phyloP scores from a whole-genome alignment of 352 stramenopile genomes.

The Phytophthora quininea region DNA sequence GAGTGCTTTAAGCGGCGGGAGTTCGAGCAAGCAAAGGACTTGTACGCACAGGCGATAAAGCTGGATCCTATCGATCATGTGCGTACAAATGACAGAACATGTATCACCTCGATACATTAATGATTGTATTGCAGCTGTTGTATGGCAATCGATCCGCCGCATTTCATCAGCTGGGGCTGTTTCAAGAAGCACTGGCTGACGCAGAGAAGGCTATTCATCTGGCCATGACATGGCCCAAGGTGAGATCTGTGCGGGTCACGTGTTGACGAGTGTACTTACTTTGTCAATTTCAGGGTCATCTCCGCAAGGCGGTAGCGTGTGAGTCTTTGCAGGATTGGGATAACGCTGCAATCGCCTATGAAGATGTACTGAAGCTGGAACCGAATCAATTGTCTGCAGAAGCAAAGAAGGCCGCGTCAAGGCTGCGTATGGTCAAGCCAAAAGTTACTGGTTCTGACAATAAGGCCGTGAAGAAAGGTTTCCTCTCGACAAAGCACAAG shows the following conservation, averaged over 20 bases:
- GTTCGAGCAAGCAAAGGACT: conserved; percentile 46
- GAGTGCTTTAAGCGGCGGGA: conserved; percentile 60
- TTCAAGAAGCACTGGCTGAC: conserved; percentile 78
- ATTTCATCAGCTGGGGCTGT: conserved; percentile 73
- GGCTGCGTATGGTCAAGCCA: conserved; percentile 40
- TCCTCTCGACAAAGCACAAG: conserved; percentile 42
- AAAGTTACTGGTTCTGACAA: conserved; percentile 17
- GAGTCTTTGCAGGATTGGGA: conserved; percentile 58
- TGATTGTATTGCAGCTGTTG: conserved; percentile 44
- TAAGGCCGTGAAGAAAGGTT: conserved; percentile 48
- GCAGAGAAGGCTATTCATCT: conserved; percentile 81
- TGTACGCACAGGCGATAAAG: conserved; percentile 71
- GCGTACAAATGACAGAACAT: conserved; percentile 8
- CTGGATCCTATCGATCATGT: conserved; percentile 59
- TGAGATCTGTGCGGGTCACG: background rate
- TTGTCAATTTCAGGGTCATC: conserved; percentile 62
- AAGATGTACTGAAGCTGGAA: conserved; percentile 74
- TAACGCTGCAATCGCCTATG: conserved; percentile 80
- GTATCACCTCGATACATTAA: background rate
- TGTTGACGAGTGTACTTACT: background rate
- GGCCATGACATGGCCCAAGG: conserved; percentile 92
- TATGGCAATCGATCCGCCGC: conserved; percentile 91
- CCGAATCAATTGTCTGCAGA: conserved; percentile 26
- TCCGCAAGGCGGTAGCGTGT: conserved; percentile 88
- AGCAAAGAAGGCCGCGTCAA: conserved; percentile 62